Evolutionary conservation across 2,329 filamentous ascomycete genomes (phyloP).

Genomic region (Coleophoma eucalyptorum): DNA sequence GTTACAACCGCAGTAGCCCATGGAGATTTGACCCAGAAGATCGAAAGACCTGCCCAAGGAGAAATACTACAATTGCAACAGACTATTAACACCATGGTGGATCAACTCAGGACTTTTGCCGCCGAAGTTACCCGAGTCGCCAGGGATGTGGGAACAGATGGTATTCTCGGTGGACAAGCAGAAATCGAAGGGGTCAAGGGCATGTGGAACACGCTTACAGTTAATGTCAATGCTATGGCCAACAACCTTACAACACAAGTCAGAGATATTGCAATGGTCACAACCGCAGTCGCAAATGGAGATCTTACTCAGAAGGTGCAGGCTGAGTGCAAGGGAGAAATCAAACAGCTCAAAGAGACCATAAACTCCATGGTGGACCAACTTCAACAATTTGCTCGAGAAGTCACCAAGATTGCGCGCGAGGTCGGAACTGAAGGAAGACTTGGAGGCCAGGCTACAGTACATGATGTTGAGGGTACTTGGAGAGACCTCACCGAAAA

Average conservation of each 20-base stretch:
- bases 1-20: conserved; percentile 82
- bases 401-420: conserved; percentile 93
- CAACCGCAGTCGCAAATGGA: conserved; percentile 71
- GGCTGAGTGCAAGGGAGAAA: conserved; percentile 88
- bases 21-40: conserved; percentile 80
- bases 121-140: conserved; percentile 81
- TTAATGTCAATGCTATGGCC: conserved; percentile 86
- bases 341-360: conserved; percentile 90
- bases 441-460: conserved; percentile 89
- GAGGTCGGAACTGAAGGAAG: conserved; percentile 96
- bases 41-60: conserved; percentile 74
- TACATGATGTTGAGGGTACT: conserved; percentile 94
- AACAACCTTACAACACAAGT: conserved; percentile 86
- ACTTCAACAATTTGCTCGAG: conserved; percentile 90
- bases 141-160: conserved; percentile 80
- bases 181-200: conserved; percentile 81
- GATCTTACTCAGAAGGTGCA: conserved; percentile 97
- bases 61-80: conserved; percentile 82
- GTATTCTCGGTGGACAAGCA: conserved; percentile 77
- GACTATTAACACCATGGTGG: conserved; percentile 88
- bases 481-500: conserved; percentile 95
- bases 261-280: conserved; percentile 86
- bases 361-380: conserved; percentile 99
- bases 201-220: conserved; percentile 85
- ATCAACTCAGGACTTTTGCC: conserved; percentile 78